Base-by-base conservation (phyloP, 768 basidiomycete genomes). In the Pleurotus cornucopiae region DNA sequence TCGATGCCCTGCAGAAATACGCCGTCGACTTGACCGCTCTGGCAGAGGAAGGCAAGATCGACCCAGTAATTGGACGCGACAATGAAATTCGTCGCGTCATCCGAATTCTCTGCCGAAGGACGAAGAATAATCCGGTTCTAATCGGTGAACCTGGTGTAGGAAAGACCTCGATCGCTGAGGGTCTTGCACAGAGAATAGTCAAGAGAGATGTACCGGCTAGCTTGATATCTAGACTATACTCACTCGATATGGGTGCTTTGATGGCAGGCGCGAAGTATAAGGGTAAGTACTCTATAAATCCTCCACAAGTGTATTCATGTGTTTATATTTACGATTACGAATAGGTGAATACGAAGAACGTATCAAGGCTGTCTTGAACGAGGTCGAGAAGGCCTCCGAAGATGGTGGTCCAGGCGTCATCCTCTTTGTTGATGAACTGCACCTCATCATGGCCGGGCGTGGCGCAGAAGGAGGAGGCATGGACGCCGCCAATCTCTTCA, bases 101-200 rank as follows among this genome's bases (percentile, higher is more conserved):
- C 54, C 87, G 92, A 44, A 91, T 94, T 61, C 78, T 94, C 34
- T 93, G 90, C 61, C 74, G 89, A 76, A 81, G 87, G 85, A 97
- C 94, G 2, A 98, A 98, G 71, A 95, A 94, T 66, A 97, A 96
- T 64, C 94, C 96, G n/a, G 92, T 97, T 40, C 84, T 98, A 21
- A 93, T 98, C 62, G 95, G 94, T 59, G 93, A 92, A 71, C 91
- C 90, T 46, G 90, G 96, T 69, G 94, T 96, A 20, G 96, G 96
- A 3, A 99, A 99, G 74, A 97, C 95, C 0, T 85, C 93, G 20
- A 91, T 98, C 53, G 93, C 87, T 5, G 96, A 99, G 76, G 94
- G 94, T 40, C 85, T 99, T 5, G 95, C 96, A 0, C 95, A 96
- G 67, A 85, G 96, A 46, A 96, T 98, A 58, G 84, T 97, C 63